Evolutionary conservation across 1,139 yeast species (phyloP), one percentile per base, ranked within the genome.

Genomic region (Neolecta irregularis): DNA sequence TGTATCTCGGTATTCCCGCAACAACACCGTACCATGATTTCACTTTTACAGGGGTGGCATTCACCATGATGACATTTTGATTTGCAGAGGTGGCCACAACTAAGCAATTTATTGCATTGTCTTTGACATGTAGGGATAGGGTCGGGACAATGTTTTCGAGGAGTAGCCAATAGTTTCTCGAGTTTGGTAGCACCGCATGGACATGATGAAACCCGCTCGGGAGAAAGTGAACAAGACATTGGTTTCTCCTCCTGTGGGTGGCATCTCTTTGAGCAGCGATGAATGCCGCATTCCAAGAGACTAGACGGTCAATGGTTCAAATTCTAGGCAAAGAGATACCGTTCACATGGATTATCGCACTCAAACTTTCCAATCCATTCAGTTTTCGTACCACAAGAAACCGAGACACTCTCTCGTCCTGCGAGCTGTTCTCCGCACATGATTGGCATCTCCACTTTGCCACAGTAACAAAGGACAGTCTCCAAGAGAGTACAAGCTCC

Each of bases 41-140:
- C 30, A 12, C 32, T 38, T n/a, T 23, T 22, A 53, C 95, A 83
- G 2, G 72, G 68, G 20, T 72, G 61, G 50, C 94, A 83, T 2
- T 64, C 65, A 1, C 93, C 94, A 8, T 62, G 64, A 52, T 83
- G 96, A 53, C 96, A 83, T 33, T 60, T 60, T 51, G 69, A 61
- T 40, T 63, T 59, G 53, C 95, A 83, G 17, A 45, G 52, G 43
- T 66, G 85, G 1, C 94, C 94, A 60, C 95, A 83, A 0, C 65
- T 56, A 20, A 80, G 56, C 7, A 40, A 37, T 50, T 75, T 78
- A 5, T 65, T 73, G 54, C 95, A 83, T 0, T 56, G 54, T 9
- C 63, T 51, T 5, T 62, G 72, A 59, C 95, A 83, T 12, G 72
- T 70, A 1, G 93, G 88, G 26, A 80, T 65, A 0, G 81, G 74